Evolutionary conservation across 2,329 filamentous ascomycete species (phyloP).

Genomic region (Aspergillus quadrilineatus): DNA sequence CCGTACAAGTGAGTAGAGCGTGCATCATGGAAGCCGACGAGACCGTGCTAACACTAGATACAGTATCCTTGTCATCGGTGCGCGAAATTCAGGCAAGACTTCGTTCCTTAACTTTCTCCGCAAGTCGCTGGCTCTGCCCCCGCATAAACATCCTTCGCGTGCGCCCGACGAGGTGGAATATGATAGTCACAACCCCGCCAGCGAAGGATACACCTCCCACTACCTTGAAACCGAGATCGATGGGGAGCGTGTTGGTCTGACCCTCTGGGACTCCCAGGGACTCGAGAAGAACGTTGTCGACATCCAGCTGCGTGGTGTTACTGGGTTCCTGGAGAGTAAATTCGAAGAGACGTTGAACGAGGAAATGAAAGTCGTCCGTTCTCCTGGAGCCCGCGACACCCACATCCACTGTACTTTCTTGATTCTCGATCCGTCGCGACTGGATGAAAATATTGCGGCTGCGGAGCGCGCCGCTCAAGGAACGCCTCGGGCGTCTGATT

Average conservation of each 20-base stretch:
- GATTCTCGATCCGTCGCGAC: constrained; percentile 79
- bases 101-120: constrained; percentile 96
- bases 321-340: constrained; percentile 90
- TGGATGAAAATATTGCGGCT: constrained; percentile 77
- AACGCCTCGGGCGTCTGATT: constrained; percentile 47
- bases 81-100: constrained; percentile 85
- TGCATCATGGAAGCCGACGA: neutral
- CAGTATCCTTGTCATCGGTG: constrained; percentile 87
- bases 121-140: constrained; percentile 76
- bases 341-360: constrained; percentile 97
- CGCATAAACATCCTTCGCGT: constrained; percentile 66
- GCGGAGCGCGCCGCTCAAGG: constrained; percentile 59
- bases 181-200: constrained; percentile 54
- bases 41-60: constrained; percentile 9
- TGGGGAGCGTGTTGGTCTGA: constrained; percentile 84
- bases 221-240: constrained; percentile 96
- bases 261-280: constrained; percentile 94
- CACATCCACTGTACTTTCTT: constrained; percentile 97
- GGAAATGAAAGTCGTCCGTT: constrained; percentile 95
- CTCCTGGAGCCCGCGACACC: constrained; percentile 88
- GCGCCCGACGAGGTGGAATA: constrained; percentile 58
- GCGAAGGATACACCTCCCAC: constrained; percentile 74
- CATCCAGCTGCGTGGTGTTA: constrained; percentile 87
- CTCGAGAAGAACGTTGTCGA: constrained; percentile 94
- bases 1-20: constrained; percentile 83